phyloP scores from a whole-genome alignment of 768 basidiomycete species.

The Lenzites betulinus region DNA sequence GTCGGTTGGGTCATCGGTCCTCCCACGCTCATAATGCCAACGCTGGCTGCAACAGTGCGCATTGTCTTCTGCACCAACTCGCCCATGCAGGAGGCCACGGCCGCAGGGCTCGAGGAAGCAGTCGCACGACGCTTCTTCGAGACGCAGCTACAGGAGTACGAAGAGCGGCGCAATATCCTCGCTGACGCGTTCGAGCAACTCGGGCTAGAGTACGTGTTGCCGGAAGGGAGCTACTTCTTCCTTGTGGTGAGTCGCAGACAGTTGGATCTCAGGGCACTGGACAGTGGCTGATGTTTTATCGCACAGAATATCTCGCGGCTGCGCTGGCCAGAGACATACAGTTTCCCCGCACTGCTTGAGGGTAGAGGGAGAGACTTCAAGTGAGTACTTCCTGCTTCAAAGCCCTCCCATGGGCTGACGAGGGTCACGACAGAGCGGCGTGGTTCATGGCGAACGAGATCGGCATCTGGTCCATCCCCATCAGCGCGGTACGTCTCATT shows the following conservation, averaged over 20 bases:
- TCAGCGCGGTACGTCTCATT: slow-evolving; percentile 71
- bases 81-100: slow-evolving; percentile 91
- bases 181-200: slow-evolving; percentile 75
- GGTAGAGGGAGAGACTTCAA: slow-evolving; percentile 87
- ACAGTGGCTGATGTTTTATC: not conserved
- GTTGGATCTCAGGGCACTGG: not conserved
- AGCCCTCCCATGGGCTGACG: too few species aligned
- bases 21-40: slow-evolving; percentile 73
- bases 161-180: slow-evolving; percentile 75
- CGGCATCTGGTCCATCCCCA: slow-evolving; percentile 90
- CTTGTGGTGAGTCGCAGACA: slow-evolving; percentile 78
- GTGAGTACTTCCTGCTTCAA: slow-evolving; percentile 39
- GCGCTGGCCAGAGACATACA: slow-evolving; percentile 77
- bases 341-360: slow-evolving; percentile 72
- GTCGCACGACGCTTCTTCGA: slow-evolving; percentile 73
- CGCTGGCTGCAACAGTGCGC: slow-evolving; percentile 86
- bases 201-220: slow-evolving; percentile 81
- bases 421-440: slow-evolving; percentile 55
- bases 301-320: slow-evolving; percentile 72
- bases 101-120: slow-evolving; percentile 81
- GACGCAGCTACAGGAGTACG: slow-evolving; percentile 73
- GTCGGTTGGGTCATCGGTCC: slow-evolving; percentile 96
- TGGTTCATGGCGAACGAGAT: slow-evolving; percentile 94
- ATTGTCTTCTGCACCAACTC: slow-evolving; percentile 95
- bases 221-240: slow-evolving; percentile 91